phyloP scores from a whole-genome alignment of 345 rosid species.

The Combretum micranthum region DNA sequence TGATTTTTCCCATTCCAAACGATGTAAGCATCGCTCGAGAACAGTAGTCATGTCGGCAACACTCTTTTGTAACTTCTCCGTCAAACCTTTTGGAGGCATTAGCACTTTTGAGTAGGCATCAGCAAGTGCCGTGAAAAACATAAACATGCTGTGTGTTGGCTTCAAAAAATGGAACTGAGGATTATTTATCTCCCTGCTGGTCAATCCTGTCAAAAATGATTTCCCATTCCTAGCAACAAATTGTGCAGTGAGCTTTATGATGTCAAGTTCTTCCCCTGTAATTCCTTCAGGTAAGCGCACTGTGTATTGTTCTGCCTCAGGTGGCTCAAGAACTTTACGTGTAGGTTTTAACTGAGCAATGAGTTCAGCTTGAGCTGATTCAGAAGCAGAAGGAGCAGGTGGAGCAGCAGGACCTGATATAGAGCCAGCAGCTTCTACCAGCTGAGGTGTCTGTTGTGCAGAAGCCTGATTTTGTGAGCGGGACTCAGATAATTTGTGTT shows the following conservation, averaged over 20 bases:
- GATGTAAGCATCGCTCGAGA: constrained; percentile 73
- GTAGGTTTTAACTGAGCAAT: constrained; percentile 58
- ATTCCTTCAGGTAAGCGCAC: constrained; percentile 75
- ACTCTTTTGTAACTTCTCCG: constrained; percentile 53
- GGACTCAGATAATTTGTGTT: constrained; percentile 61
- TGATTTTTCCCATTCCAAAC: constrained; percentile 78
- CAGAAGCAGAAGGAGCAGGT: constrained; percentile 18
- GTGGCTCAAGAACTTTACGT: constrained; percentile 58
- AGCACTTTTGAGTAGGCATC: constrained; percentile 77
- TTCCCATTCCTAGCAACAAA: constrained; percentile 82
- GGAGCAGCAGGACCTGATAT: constrained; percentile 29
- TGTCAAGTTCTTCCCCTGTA: constrained; percentile 75
- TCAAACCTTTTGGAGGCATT: constrained; percentile 70
- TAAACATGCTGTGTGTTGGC: constrained; percentile 87
- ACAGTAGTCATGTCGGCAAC: constrained; percentile 63
- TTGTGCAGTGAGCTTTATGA: constrained; percentile 80
- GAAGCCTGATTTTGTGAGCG: constrained; percentile 52
- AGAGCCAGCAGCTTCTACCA: constrained; percentile 26
- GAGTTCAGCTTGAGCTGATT: constrained; percentile 45
- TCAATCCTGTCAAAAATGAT: constrained; percentile 59
- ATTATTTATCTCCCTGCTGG: constrained; percentile 66
- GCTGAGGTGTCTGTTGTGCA: constrained; percentile 24
- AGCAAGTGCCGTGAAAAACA: constrained; percentile 64
- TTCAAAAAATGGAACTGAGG: constrained; percentile 77
- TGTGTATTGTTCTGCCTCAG: constrained; percentile 74